Percentiles rank a stretch among this genome's conserved stretches.
Evolutionary conservation across 192 early-diverging fungal species (phyloP).

Genomic region (Coemansia sp.): DNA sequence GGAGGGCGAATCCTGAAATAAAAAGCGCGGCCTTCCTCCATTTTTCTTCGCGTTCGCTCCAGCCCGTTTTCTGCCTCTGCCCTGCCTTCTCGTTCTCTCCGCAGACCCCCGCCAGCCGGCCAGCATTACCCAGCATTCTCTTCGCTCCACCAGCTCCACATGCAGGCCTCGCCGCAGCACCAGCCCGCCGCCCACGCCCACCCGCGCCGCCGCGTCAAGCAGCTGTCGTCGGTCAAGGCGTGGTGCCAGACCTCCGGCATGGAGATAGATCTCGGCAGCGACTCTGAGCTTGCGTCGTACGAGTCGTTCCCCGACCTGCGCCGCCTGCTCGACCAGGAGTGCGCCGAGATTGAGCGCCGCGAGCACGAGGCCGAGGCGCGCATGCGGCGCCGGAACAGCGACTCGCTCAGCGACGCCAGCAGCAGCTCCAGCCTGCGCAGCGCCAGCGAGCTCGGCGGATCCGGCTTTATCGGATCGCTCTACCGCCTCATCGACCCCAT

Average conservation of each 20-base stretch:
- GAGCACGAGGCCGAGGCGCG: constrained; percentile 32
- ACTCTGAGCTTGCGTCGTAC: constrained; percentile 29
- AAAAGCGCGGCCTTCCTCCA: background rate
- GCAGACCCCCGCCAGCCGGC: too few species aligned
- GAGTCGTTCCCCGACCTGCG: constrained; percentile 50
- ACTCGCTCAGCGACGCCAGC: constrained; percentile 29
- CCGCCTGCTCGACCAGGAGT: constrained; percentile 39
- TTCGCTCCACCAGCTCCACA: background rate
- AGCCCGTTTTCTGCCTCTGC: background rate
- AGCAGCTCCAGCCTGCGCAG: constrained; percentile 9
- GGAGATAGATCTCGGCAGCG: constrained; percentile 24
- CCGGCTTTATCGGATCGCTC: constrained; percentile 35
- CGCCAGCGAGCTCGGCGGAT: constrained; percentile 9
- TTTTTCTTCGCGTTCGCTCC: background rate
- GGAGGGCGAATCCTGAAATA: too few species aligned
- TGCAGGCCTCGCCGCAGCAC: constrained; percentile 2
- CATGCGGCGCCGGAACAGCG: constrained; percentile 40
- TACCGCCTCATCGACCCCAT: constrained; percentile 42
- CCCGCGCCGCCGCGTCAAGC: constrained; percentile 34
- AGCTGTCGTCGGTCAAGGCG: constrained; percentile 44
- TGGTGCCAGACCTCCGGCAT: constrained; percentile 43
- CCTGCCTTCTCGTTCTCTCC: background rate
- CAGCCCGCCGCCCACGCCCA: constrained; percentile 4
- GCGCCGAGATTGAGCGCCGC: constrained; percentile 48
- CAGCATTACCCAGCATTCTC: background rate